Evolutionary conservation across 2,329 filamentous ascomycete genomes (phyloP).

Genomic region (Madurella fahalii): DNA sequence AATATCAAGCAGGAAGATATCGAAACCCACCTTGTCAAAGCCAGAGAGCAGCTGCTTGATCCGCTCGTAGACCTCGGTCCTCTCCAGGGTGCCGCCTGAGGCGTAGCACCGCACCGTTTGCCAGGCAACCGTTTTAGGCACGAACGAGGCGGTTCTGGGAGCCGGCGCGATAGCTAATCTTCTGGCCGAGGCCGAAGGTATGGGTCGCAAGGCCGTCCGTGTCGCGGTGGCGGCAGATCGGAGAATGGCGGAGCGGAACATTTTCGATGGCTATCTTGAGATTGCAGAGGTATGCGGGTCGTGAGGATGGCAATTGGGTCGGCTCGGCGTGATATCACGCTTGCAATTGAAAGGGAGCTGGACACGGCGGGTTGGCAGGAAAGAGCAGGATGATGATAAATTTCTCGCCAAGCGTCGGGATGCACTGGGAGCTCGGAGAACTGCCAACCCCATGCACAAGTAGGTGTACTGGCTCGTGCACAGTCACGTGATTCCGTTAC

Average conservation of each 20-base stretch:
- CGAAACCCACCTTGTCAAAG: slow-evolving; percentile 81
- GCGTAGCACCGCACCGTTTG: slow-evolving; percentile 81
- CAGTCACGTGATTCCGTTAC: not conserved
- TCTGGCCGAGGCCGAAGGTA: slow-evolving; percentile 55
- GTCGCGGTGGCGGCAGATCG: slow-evolving; percentile 66
- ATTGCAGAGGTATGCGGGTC: not conserved
- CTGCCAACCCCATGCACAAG: no score
- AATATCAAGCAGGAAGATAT: not conserved
- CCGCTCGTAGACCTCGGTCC: slow-evolving; percentile 44
- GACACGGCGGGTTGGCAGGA: slow-evolving; percentile 17
- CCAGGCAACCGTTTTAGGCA: slow-evolving; percentile 52
- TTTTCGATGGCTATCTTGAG: slow-evolving; percentile 43
- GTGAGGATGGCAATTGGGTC: slow-evolving; percentile 13
- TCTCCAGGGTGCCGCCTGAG: slow-evolving; percentile 70
- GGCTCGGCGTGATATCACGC: slow-evolving; percentile 12
- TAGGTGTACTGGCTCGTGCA: no score
- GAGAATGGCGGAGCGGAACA: slow-evolving; percentile 87
- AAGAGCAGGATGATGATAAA: slow-evolving; percentile 38
- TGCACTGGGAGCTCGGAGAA: slow-evolving; percentile 1
- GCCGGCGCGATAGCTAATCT: slow-evolving; percentile 58
- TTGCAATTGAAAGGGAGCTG: slow-evolving; percentile 9
- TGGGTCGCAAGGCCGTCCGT: slow-evolving; percentile 47
- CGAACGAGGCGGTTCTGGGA: slow-evolving; percentile 55
- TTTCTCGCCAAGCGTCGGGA: slow-evolving; percentile 37
- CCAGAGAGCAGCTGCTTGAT: slow-evolving; percentile 67